Base-by-base conservation (phyloP, 805 yeast species). In the Starmerella bacillaris region DNA sequence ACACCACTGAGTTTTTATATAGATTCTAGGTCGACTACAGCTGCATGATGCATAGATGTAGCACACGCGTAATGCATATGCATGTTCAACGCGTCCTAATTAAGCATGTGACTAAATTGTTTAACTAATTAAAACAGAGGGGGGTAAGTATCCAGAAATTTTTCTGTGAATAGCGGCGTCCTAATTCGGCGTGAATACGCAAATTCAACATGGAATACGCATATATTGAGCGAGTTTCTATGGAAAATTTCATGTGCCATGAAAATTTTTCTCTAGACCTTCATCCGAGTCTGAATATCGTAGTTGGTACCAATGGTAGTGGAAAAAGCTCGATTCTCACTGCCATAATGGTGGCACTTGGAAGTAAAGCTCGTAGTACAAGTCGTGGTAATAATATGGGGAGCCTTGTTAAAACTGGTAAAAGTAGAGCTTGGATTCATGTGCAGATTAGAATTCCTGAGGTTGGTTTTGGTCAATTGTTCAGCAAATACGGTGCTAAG, bases 261-360 rank as follows among this genome's bases (percentile, higher is more conserved):
- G 75, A 71, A 31, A 70, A 78, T 37, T 79, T 89, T 48, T 72
- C 71, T 37, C 57, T 89, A 6, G 67, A 65, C 3, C 64, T 84
- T 21, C 89, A 89, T 2, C 83, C 86, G 0, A 70, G 74, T 36
- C 63, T 84, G 45, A 84, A 84, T 53, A 78, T 84, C 50, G 79
- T 84, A 37, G 75, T 79, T 27, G 96, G 96, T 16, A 64, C 76
- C 37, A 84, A 84, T 50, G 96, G 96, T 2, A 72, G 84, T 26
- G 96, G 96, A 21, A 84, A 84, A 51, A 70, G 80, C 51, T 92
- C 95, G 1, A 67, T 84, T 15, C 58, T 84, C 39, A 82, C 94
- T 0, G 94, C 93, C 1, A 71, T 84, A 2, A 72, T 84, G 5
- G 74, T 82, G 4, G 86, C 93, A 2, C 56, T 86, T 2, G 95